These are phyloP conservation scores for Noccaea bulbosa DNA, from an alignment of 345 rosid species.

Conservation along the genomic window DNA sequence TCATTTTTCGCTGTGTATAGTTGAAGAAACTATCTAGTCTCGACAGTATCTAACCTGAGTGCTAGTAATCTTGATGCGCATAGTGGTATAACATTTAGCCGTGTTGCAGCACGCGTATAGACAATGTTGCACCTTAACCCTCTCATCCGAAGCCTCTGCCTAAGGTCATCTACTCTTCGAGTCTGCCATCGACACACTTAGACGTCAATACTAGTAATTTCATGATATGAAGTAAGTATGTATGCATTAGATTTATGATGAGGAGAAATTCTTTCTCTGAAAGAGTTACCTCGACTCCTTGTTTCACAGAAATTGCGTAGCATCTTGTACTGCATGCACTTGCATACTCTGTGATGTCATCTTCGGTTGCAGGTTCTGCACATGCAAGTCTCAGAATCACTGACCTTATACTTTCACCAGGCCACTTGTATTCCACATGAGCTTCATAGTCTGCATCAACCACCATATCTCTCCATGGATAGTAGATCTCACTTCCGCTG, in stretches of 20 bases:
- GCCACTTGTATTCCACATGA: slow-evolving; percentile 87
- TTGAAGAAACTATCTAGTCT: slow-evolving; percentile 15
- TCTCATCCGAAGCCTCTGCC: slow-evolving; percentile 82
- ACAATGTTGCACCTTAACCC: slow-evolving; percentile 77
- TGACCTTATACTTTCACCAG: slow-evolving; percentile 73
- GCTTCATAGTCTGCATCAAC: slow-evolving; percentile 74
- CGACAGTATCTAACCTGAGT: slow-evolving; percentile 57
- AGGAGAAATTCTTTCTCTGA: background rate
- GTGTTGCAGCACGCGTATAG: slow-evolving; percentile 64
- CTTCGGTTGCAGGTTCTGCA: slow-evolving; percentile 57
- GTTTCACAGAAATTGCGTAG: slow-evolving; percentile 65
- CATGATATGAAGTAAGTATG: background rate
- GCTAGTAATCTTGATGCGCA: slow-evolving; percentile 87
- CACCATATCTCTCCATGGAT: slow-evolving; percentile 79
- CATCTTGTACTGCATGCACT: slow-evolving; percentile 65
- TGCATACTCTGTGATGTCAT: slow-evolving; percentile 51
- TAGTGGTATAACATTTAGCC: slow-evolving; percentile 75
- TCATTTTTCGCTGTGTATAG: slow-evolving; percentile 9
- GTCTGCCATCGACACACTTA: slow-evolving; percentile 53
- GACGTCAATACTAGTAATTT: slow-evolving; percentile 29
- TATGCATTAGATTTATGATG: slow-evolving; percentile 8
- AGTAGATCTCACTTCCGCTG: slow-evolving; percentile 80
- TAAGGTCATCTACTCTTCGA: slow-evolving; percentile 65
- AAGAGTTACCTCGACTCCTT: slow-evolving; percentile 62
- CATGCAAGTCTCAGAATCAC: slow-evolving; percentile 56